Base-by-base conservation (phyloP, 176 grass and related monocot species). In the Otatea glauca region DNA sequence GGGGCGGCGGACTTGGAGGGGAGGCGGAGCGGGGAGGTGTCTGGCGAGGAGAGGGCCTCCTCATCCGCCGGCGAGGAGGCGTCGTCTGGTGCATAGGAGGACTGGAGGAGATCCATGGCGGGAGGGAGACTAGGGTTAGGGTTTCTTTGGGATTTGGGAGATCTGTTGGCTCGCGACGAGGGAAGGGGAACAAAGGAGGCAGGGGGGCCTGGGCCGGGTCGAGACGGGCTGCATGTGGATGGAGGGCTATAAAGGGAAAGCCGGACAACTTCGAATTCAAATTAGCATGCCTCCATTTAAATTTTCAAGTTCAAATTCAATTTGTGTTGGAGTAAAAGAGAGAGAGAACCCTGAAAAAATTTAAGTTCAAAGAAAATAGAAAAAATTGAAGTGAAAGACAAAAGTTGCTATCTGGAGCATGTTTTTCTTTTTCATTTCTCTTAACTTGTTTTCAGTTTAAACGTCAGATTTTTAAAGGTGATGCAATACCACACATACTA, bases 61-160 rank as follows among this genome's bases (percentile, higher is more conserved):
- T 76, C 67, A 15, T 75, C 81, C 68, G 20, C 84, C 65, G 70
- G 74, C 64, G 74, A 64, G 3, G 86, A 75, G 15, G 23, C 87
- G 29, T 44, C 74, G 13, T 80, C 84, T 7, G 53, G 74, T 23
- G 73, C n/a, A 83, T 95, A 95, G 18, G 81, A 85, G 47, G 78
- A 86, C 77, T 84, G 88, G 88, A 98, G 92, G 60, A 95, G 92
- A 93, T 98, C 95, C 95, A 98, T 98, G 84, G 75, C 18, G 51
- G 78, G 64, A 7, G 58, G 43, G 9, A 24, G 43, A 23, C 45
- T 72, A 85, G 86, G 83, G 75, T 74, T 83, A 88, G 79, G 85
- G 86, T 84, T 79, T 86, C 48, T 84, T 41, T 49, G 43, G 74
- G 48, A 56, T 81, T 41, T 82, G 65, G 43, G 63, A 21, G 27